phyloP scores from a whole-genome alignment of 176 grass and related monocot genomes.

The Raddia guianensis region DNA sequence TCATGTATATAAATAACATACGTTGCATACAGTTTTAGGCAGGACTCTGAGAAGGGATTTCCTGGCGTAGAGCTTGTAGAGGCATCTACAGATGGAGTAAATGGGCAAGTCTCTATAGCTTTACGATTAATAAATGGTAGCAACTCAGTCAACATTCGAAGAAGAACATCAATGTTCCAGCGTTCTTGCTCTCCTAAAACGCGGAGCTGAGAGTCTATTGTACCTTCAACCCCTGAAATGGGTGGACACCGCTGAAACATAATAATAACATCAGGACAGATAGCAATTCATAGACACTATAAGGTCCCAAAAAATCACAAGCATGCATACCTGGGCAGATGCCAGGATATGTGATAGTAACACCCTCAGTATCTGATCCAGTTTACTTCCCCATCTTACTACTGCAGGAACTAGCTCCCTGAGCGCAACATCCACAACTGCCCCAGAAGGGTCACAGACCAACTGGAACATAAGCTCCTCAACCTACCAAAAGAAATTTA shows the following conservation, averaged over 20 bases:
- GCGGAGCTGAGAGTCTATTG: slow-evolving; percentile 84
- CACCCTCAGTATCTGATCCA: slow-evolving; percentile 85
- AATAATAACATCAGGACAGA: slow-evolving; percentile 43
- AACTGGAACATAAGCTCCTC: slow-evolving; percentile 98
- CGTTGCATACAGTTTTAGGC: slow-evolving; percentile 72
- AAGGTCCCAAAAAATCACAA: slow-evolving; percentile 34
- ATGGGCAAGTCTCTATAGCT: slow-evolving; percentile 76
- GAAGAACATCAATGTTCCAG: slow-evolving; percentile 92
- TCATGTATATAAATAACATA: slow-evolving; percentile 51
- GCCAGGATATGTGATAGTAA: slow-evolving; percentile 77
- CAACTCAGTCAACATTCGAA: slow-evolving; percentile 81
- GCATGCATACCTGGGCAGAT: slow-evolving; percentile 75
- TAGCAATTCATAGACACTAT: slow-evolving; percentile 29
- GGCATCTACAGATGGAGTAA: slow-evolving; percentile 49
- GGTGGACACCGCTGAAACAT: slow-evolving; percentile 80
- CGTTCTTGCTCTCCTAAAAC: slow-evolving; percentile 84
- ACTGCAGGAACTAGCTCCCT: slow-evolving; percentile 87
- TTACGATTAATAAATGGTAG: slow-evolving; percentile 83
- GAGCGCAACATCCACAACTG: slow-evolving; percentile 80
- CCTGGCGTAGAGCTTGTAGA: slow-evolving; percentile 46
- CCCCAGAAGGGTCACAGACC: slow-evolving; percentile 83
- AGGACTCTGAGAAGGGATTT: slow-evolving; percentile 64
- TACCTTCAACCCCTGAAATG: slow-evolving; percentile 92
- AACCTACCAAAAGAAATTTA: slow-evolving; percentile 66
- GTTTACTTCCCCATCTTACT: slow-evolving; percentile 92